These are phyloP conservation scores for Blyttiomyces sp. DNA, from an alignment of 371 early-diverging fungal species.

Conservation along the genomic window DNA sequence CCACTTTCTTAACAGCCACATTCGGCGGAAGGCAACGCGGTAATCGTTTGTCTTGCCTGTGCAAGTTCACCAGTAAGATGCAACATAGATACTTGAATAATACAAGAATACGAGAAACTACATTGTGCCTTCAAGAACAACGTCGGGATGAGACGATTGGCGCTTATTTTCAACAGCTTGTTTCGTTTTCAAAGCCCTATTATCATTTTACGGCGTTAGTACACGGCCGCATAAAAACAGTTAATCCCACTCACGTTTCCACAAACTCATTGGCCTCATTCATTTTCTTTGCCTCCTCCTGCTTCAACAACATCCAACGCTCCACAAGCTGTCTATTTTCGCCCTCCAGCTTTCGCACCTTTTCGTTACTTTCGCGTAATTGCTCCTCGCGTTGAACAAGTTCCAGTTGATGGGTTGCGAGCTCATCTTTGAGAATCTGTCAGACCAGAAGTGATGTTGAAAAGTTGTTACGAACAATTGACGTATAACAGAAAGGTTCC, in stretches of 20 bases:
- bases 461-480: neutral
- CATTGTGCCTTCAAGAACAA: too few relatives aligned
- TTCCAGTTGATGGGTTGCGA: slow-evolving; percentile 85
- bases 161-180: slow-evolving; percentile 13
- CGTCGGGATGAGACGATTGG: neutral
- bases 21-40: slow-evolving; percentile 18
- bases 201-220: neutral
- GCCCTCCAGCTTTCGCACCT: slow-evolving; percentile 55
- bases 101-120: too few relatives aligned
- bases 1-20: slow-evolving; percentile 7
- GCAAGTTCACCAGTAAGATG: neutral
- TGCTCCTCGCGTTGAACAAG: slow-evolving; percentile 80
- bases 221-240: neutral
- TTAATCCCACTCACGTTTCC: slow-evolving; percentile 54
- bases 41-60: neutral
- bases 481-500: too few relatives aligned
- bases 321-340: slow-evolving; percentile 86
- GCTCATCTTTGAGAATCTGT: slow-evolving; percentile 87
- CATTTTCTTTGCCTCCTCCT: slow-evolving; percentile 88
- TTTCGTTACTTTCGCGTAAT: slow-evolving; percentile 31
- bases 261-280: slow-evolving; percentile 87
- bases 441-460: neutral
- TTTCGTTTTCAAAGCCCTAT: slow-evolving; percentile 49
- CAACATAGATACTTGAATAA: neutral
- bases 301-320: slow-evolving; percentile 89